Base-by-base conservation (phyloP, 164 flowering plant species). In the Magnolia changhungtana region DNA sequence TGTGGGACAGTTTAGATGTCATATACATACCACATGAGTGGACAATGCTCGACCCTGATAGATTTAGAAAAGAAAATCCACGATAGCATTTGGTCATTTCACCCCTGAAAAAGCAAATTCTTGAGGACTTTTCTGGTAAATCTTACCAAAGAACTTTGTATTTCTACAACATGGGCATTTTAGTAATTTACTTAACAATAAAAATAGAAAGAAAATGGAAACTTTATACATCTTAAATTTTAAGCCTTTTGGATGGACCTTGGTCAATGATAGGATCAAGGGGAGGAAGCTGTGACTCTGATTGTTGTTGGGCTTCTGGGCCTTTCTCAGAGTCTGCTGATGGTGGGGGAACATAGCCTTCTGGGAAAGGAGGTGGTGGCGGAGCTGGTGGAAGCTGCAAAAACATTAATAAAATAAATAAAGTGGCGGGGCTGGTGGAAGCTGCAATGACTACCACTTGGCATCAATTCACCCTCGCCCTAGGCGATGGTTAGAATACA, bases 241-340 rank as follows among this genome's bases (percentile, higher is more conserved):
- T 96, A 84, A 89, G 88, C 85, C 97, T 88, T 78, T 94, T 91
- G 29, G 99, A 81, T 31, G 98, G 99, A 49, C 96, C 99, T 88
- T 83, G 79, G 66, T 83, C 85, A 55, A 96, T 89, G n/a, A 96
- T 92, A 76, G 99, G 99, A 84, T 96, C 98, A 50, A 88, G 79
- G 19, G 92, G 72, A 73, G 91, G 83, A 74, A 77, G 82, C 67
- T 87, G 91, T 16, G 88, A 58, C 52, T 88, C 97, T 19, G 77
- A 78, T 24, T 80, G 78, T 80, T 86, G 90, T 76, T 92, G 93
- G 50, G 82, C 78, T 71, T 91, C 96, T 20, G 91, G 70, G 76
- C 69, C 88, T 67, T 89, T 87, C 74, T 93, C 94, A 63, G 81
- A 84, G 76, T 90, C 97, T 23, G 88, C 79, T 7, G 87, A 75